Evolutionary conservation across 1,139 yeast genomes (phyloP).

Genomic region (Saccharomycopsis phalli): DNA sequence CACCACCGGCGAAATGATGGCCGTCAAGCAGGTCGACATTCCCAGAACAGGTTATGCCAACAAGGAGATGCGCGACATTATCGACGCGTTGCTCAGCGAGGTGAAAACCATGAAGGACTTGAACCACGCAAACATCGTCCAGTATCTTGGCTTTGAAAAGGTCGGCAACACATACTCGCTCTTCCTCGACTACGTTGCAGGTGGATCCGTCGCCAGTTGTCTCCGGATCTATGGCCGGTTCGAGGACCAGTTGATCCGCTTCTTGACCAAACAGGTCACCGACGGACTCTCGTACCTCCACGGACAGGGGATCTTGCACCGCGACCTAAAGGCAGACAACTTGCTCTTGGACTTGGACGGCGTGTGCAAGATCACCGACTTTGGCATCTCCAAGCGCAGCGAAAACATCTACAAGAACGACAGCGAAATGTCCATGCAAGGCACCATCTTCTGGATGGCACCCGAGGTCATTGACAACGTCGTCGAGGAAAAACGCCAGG

Average conservation of each 20-base stretch:
- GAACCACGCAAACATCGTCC: slow-evolving; percentile 91
- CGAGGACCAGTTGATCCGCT: slow-evolving; percentile 67
- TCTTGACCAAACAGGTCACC: slow-evolving; percentile 70
- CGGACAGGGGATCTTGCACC: slow-evolving; percentile 77
- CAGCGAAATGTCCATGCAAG: slow-evolving; percentile 97
- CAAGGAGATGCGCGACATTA: slow-evolving; percentile 48
- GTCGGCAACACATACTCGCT: slow-evolving; percentile 68
- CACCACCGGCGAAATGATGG: slow-evolving; percentile 97
- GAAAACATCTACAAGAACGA: slow-evolving; percentile 82
- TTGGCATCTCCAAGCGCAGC: slow-evolving; percentile 89
- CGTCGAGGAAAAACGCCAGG: slow-evolving; percentile 70
- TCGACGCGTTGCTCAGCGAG: slow-evolving; percentile 82
- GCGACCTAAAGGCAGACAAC: slow-evolving; percentile 96
- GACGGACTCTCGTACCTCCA: slow-evolving; percentile 83
- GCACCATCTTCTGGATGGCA: slow-evolving; percentile 99
- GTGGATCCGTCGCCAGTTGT: slow-evolving; percentile 90
- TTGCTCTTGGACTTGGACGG: slow-evolving; percentile 85
- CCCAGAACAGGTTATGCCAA: slow-evolving; percentile 40
- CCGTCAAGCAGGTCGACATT: slow-evolving; percentile 88
- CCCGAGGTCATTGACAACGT: slow-evolving; percentile 91
- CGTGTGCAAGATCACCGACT: slow-evolving; percentile 90
- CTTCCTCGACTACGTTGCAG: slow-evolving; percentile 93
- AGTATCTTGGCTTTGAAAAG: slow-evolving; percentile 87
- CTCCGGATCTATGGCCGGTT: slow-evolving; percentile 78
- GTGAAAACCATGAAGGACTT: slow-evolving; percentile 91